Percentiles rank a stretch among this genome's conserved stretches.
Conservation (phyloP, 179 eudicot genomes). For the Vitellaria paradoxa region DNA sequence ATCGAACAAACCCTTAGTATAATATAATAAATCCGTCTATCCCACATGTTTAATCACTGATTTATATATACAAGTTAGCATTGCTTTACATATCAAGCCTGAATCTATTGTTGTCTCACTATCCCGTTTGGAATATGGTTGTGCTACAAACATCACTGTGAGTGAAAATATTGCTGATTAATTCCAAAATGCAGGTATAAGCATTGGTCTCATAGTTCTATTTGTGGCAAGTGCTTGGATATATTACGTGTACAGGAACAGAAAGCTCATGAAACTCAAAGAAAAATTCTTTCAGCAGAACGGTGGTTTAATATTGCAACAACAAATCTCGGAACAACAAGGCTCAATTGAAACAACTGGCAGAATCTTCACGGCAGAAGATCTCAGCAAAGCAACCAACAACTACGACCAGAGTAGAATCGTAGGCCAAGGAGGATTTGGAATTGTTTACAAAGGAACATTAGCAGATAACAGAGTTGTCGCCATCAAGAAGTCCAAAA, state of each 20-base stretch:
- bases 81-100: no score
- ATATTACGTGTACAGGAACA: not conserved
- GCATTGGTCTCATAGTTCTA: not conserved
- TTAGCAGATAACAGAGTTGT: not conserved
- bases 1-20: no score
- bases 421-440: not conserved
- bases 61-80: no score
- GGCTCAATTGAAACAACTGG: not conserved
- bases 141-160: no score
- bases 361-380: not conserved
- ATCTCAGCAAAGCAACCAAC: conserved; percentile 7
- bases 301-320: not conserved
- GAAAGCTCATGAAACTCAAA: not conserved
- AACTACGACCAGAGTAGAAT: not conserved
- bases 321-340: not conserved
- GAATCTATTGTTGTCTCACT: no score
- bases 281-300: conserved; percentile 1
- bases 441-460: not conserved
- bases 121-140: no score
- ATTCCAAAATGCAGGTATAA: not conserved
- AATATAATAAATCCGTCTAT: no score
- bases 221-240: not conserved
- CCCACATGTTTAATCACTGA: no score
- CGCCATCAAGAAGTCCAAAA: conserved; percentile 4
- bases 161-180: no score